phyloP scores from a whole-genome alignment of 371 early-diverging fungal species.

The Chytridium lagenaria region DNA sequence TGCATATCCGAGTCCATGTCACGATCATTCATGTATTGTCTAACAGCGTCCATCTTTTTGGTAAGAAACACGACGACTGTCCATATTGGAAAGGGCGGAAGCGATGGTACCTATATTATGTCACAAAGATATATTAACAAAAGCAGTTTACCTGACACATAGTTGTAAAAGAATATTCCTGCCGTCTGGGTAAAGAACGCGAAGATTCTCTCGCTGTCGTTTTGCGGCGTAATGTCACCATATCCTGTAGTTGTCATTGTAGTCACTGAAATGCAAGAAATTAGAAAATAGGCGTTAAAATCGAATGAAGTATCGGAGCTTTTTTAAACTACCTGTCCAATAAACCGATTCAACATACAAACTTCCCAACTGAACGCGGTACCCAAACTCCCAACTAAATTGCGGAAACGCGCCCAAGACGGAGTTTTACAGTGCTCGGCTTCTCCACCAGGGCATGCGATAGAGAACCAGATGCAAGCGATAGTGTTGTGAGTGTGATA shows the following conservation, averaged over 20 bases:
- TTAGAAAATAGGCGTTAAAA: not conserved
- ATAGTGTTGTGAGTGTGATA: slow-evolving; percentile 46
- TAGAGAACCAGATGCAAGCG: slow-evolving; percentile 56
- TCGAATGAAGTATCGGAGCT: too few relatives aligned
- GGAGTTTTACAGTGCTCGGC: slow-evolving; percentile 21
- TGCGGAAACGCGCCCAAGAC: slow-evolving; percentile 22
- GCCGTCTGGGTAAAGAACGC: slow-evolving; percentile 43
- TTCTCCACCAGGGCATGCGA: slow-evolving; percentile 46
- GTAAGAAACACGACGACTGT: slow-evolving; percentile 56
- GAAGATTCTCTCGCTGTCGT: slow-evolving; percentile 51
- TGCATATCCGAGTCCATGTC: slow-evolving; percentile 58
- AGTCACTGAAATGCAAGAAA: slow-evolving; percentile 36
- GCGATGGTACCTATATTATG: slow-evolving; percentile 50
- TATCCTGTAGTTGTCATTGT: slow-evolving; percentile 60
- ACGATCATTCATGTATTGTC: slow-evolving; percentile 56
- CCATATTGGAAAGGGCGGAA: slow-evolving; percentile 60
- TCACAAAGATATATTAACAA: not conserved
- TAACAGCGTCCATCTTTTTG: slow-evolving; percentile 57
- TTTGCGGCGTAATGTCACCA: slow-evolving; percentile 55
- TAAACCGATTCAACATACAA: slow-evolving; percentile 31
- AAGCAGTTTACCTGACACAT: slow-evolving; percentile 46
- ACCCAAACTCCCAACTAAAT: not conserved
- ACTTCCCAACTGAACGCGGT: not conserved
- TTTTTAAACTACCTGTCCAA: slow-evolving; percentile 42
- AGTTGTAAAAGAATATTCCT: slow-evolving; percentile 56